phyloP scores from a whole-genome alignment of 305 asterid genomes.

The Solanum hybrid region DNA sequence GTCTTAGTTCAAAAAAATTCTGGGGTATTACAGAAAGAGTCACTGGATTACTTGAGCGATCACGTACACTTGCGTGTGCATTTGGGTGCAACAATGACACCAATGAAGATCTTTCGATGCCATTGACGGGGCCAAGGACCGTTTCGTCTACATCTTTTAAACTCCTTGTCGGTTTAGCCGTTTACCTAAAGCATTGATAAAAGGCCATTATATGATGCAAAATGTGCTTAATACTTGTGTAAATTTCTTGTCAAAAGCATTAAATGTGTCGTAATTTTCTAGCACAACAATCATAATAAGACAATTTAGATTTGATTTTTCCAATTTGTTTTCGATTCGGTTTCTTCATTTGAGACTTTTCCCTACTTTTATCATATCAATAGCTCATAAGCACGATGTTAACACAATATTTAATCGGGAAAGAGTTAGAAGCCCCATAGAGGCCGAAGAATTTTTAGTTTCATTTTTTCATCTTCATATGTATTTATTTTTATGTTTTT shows the following conservation, averaged over 20 bases:
- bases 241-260: neutral
- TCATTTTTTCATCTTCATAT: neutral
- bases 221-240: neutral
- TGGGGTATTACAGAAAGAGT: no score
- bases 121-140: neutral
- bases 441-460: neutral
- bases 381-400: neutral
- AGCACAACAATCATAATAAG: neutral
- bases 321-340: neutral
- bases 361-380: neutral
- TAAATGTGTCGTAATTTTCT: neutral
- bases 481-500: neutral
- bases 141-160: neutral
- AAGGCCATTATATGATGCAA: neutral
- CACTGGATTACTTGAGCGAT: no score
- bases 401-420: neutral
- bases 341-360: neutral
- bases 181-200: neutral
- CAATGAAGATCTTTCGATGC: neutral
- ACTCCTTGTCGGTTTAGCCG: neutral
- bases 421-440: neutral
- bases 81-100: neutral
- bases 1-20: no score
- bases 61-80: no score
- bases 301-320: neutral